phyloP scores from a whole-genome alignment of 2,329 filamentous ascomycete genomes.

The Arthrobotrys megalospora region DNA sequence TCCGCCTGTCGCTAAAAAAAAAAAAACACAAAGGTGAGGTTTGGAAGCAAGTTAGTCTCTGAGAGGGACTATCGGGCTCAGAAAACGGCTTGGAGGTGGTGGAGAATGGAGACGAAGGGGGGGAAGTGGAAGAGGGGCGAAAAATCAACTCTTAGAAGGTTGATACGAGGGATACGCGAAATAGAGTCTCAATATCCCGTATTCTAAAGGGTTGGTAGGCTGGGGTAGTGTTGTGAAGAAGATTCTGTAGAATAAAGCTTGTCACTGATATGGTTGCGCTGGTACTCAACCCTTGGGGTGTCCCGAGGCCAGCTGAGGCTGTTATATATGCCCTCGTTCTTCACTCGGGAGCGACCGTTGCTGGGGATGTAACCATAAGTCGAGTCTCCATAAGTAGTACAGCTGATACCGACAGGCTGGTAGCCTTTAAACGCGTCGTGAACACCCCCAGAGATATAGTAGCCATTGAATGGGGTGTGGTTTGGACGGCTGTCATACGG shows the following conservation, averaged over 20 bases:
- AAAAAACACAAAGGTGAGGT: background rate
- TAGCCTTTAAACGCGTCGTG: constrained; percentile 59
- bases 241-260: constrained; percentile 55
- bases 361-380: constrained; percentile 54
- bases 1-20: constrained; percentile 13
- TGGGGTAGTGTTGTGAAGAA: constrained; percentile 55
- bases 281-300: constrained; percentile 53
- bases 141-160: background rate
- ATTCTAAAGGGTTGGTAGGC: constrained; percentile 43
- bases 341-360: constrained; percentile 52
- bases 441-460: constrained; percentile 55
- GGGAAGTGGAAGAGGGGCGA: background rate
- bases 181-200: background rate
- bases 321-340: constrained; percentile 50
- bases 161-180: background rate
- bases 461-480: constrained; percentile 50
- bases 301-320: constrained; percentile 51
- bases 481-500: constrained; percentile 52
- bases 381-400: constrained; percentile 53
- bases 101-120: background rate
- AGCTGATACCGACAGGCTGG: constrained; percentile 55
- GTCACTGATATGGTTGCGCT: constrained; percentile 51
- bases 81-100: background rate
- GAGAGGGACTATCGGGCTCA: constrained; percentile 6
- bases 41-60: background rate